phyloP scores from a whole-genome alignment of 75 land plant species.

The Selaginella moellendorffii region DNA sequence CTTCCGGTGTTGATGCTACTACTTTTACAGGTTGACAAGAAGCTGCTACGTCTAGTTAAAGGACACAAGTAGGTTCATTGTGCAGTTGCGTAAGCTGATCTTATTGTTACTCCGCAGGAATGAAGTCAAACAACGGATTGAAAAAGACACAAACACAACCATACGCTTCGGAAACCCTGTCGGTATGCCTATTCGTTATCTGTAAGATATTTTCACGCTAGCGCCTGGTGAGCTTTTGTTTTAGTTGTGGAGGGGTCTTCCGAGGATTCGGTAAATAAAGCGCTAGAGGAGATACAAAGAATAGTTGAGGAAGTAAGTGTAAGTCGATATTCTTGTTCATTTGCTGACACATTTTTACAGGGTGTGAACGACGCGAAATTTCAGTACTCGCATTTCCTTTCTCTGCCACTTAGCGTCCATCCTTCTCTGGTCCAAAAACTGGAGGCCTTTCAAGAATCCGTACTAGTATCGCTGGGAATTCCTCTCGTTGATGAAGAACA shows the following conservation, averaged over 20 bases:
- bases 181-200: background rate
- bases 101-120: background rate
- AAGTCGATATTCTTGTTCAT: background rate
- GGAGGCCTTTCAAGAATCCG: constrained; percentile 44
- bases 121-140: background rate
- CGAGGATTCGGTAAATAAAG: background rate
- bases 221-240: background rate
- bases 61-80: background rate
- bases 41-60: background rate
- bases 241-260: background rate
- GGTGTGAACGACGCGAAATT: constrained; percentile 45
- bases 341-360: constrained; percentile 23
- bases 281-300: background rate
- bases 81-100: background rate
- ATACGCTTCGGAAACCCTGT: background rate
- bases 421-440: constrained; percentile 58
- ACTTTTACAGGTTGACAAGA: background rate
- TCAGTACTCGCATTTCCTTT: constrained; percentile 78
- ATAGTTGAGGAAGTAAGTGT: background rate
- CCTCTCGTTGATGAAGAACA: constrained; percentile 3
- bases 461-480: constrained; percentile 23
- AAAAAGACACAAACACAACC: background rate
- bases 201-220: background rate
- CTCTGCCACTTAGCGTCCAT: constrained; percentile 70
- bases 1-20: background rate